Evolutionary conservation across 352 stramenopile genomes (phyloP).

Genomic region (Hyaloperonospora brassicae): DNA sequence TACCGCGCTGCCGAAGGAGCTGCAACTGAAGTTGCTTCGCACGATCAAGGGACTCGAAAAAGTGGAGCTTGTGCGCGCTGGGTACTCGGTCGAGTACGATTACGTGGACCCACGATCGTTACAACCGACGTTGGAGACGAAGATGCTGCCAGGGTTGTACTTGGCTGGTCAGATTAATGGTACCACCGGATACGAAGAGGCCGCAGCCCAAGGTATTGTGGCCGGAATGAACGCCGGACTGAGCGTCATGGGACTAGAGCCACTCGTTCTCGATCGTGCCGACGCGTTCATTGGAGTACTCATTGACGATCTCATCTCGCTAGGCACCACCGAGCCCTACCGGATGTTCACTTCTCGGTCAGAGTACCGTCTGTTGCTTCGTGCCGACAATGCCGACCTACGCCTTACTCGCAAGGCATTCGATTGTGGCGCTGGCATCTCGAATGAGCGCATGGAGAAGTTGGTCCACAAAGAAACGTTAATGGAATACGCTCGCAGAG

Average conservation of each 20-base stretch:
- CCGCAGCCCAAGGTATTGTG: conserved; percentile 94
- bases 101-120: conserved; percentile 94
- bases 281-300: conserved; percentile 97
- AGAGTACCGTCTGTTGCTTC: conserved; percentile 83
- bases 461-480: conserved; percentile 83
- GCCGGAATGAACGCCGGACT: conserved; percentile 94
- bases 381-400: conserved; percentile 96
- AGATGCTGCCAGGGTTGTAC: conserved; percentile 88
- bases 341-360: conserved; percentile 98
- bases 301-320: conserved; percentile 96
- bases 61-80: conserved; percentile 91
- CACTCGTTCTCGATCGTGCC: conserved; percentile 90
- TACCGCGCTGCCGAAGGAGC: conserved; percentile 86
- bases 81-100: conserved; percentile 99
- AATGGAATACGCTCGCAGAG: conserved; percentile 42
- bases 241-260: conserved; percentile 40
- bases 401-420: conserved; percentile 91
- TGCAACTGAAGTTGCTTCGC: conserved; percentile 92
- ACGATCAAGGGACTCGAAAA: conserved; percentile 94
- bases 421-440: conserved; percentile 67
- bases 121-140: conserved; percentile 92
- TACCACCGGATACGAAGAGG: conserved; percentile 99
- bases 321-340: conserved; percentile 95
- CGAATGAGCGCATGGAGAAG: conserved; percentile 56
- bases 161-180: conserved; percentile 98